These are phyloP conservation scores for Penicillium cinerascens DNA, from an alignment of 495 filamentous ascomycete genomes.

Conservation along the genomic window DNA sequence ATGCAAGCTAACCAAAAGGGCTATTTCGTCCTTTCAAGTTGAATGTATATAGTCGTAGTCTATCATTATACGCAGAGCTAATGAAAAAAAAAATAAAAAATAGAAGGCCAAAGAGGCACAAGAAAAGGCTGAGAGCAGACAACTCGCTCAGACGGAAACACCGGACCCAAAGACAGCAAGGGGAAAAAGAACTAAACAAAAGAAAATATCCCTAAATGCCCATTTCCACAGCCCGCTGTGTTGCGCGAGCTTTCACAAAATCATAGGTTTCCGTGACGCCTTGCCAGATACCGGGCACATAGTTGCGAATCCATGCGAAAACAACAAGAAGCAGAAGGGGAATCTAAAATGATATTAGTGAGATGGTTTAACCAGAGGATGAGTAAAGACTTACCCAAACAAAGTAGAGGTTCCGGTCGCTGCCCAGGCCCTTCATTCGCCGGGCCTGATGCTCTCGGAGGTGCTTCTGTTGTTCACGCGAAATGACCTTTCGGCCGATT, in stretches of 20 bases:
- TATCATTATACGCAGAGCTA: constrained; percentile 37
- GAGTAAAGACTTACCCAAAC: constrained; percentile 65
- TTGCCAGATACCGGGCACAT: constrained; percentile 52
- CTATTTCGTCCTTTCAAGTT: constrained; percentile 12
- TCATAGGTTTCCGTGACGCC: constrained; percentile 42
- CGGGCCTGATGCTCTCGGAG: constrained; percentile 66
- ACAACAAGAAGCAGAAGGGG: constrained; percentile 59
- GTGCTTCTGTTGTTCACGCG: constrained; percentile 70
- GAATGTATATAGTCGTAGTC: constrained; percentile 33
- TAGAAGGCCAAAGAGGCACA: constrained; percentile 17
- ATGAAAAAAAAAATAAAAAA: constrained; percentile 17
- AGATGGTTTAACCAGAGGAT: constrained; percentile 3
- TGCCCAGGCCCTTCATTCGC: constrained; percentile 69
- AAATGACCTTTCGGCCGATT: constrained; percentile 48
- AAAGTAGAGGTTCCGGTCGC: constrained; percentile 78
- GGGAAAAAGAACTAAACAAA: constrained; percentile 17
- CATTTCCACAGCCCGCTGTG: constrained; percentile 39
- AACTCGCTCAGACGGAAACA: constrained; percentile 27
- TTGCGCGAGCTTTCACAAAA: constrained; percentile 43
- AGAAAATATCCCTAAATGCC: constrained; percentile 26
- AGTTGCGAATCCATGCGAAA: constrained; percentile 59
- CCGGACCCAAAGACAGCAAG: constrained; percentile 15
- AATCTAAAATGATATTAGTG: constrained; percentile 30
- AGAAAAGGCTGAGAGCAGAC: neutral
- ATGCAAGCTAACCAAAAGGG: constrained; percentile 4